Evolutionary conservation across 805 yeast species (phyloP).

Genomic region (Metschnikowia noctiluminum): DNA sequence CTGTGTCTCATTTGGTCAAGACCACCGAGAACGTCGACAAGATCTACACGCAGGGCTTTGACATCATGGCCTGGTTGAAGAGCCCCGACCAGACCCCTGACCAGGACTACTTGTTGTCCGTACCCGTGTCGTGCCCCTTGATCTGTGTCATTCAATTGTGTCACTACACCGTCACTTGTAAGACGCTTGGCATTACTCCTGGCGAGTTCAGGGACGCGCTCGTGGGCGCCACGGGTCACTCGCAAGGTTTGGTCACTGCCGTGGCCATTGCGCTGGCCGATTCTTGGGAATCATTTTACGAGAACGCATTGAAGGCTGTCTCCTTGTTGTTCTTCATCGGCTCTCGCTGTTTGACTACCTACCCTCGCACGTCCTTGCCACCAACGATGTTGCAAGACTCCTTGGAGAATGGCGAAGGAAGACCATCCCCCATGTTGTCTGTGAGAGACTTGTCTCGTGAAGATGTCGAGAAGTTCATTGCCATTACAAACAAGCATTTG

Average conservation of each 20-base stretch:
- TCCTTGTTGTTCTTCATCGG: constrained; percentile 90
- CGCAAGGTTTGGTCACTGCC: constrained; percentile 91
- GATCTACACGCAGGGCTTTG: constrained; percentile 90
- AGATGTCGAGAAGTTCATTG: constrained; percentile 76
- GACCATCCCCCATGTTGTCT: constrained; percentile 96
- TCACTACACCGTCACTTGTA: constrained; percentile 86
- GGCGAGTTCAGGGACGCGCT: constrained; percentile 75
- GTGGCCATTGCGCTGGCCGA: constrained; percentile 79
- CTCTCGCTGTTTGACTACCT: constrained; percentile 82
- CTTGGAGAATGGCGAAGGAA: constrained; percentile 90
- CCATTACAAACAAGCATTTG: constrained; percentile 87
- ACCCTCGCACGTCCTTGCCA: constrained; percentile 91
- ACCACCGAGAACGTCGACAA: constrained; percentile 76
- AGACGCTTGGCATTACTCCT: constrained; percentile 80
- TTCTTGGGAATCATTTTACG: constrained; percentile 81
- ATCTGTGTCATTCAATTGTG: constrained; percentile 94
- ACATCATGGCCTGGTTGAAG: constrained; percentile 82
- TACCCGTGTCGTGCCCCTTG: constrained; percentile 95
- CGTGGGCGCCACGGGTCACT: constrained; percentile 81
- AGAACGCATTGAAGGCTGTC: constrained; percentile 71
- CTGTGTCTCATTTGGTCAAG: constrained; percentile 64
- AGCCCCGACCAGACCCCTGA: constrained; percentile 86
- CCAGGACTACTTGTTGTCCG: constrained; percentile 79
- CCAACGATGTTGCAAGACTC: constrained; percentile 92
- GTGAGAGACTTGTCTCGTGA: constrained; percentile 80